Base-by-base conservation (phyloP, 108 stramenopile species). In the Pelagomonas calceolata region DNA sequence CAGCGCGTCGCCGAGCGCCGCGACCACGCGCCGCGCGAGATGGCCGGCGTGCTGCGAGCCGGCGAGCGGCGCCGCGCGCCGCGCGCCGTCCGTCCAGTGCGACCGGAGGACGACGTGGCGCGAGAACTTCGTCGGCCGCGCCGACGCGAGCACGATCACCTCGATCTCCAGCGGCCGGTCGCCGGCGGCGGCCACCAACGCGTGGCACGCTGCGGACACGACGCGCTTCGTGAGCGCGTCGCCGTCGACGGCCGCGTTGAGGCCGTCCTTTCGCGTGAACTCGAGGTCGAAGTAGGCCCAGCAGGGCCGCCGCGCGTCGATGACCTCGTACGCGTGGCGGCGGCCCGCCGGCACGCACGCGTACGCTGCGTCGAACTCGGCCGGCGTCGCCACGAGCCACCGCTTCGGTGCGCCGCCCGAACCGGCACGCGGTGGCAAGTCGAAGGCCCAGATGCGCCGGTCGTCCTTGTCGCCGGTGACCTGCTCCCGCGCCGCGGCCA, bases 221-320 rank as follows among this genome's bases (percentile, higher is more conserved):
- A 60, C 51, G 21, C 51, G 51, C 51, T 17, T 12, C 7, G 51
- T 12, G 21, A 60, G 14, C 51, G 51, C 14, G 51, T 60, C 51
- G 51, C 51, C 51, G 51, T 60, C 51, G 51, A 60, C 21, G 21
- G 7, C 21, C 21, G 51, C 51, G 21, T 60, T 16, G 39, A 43
- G 39, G 7, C 7, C 26, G 21, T 12, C 26, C 7, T 3, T 12
- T 1, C 21, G 51, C 21, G 18, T 1, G 51, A 60, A 60, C 51
- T 60, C 51, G 51, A 60, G 51, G 51, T 60, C 51, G 51, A 60
- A 60, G 51, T 60, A 60, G 51, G 51, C 7, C 51, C 51, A 60
- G 51, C 51, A 60, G 7, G 51, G 51, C 21, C 51, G 51, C 21
- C 26, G 51, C 21, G 51, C 21, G 21, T 60, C 51, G 51, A 60